Percentiles rank a stretch among this genome's conserved stretches.
Evolutionary conservation across 305 asterid genomes (phyloP).

Genomic region (Solanum hybrid): DNA sequence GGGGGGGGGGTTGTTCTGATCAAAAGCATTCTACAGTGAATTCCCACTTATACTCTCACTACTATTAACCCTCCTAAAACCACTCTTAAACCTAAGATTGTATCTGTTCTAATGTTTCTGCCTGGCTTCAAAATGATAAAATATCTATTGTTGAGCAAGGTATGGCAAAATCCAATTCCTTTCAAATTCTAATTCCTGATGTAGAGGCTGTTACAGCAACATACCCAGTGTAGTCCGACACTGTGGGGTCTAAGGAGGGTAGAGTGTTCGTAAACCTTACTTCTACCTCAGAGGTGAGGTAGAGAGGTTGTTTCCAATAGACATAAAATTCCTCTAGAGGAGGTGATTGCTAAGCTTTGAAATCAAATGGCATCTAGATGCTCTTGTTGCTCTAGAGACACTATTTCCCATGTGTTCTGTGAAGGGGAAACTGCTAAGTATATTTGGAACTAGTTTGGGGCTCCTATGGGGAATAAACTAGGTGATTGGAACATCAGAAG

Average conservation of each 20-base stretch:
- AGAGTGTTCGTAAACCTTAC: neutral
- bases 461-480: neutral
- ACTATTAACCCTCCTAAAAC: neutral
- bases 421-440: neutral
- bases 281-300: neutral
- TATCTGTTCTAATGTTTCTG: neutral
- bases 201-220: neutral
- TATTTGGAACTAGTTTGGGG: neutral
- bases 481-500: neutral
- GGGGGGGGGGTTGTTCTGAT: neutral
- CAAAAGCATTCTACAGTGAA: neutral
- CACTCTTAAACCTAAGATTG: neutral
- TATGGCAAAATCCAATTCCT: neutral
- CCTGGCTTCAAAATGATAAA: neutral
- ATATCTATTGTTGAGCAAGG: neutral
- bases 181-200: neutral
- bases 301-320: neutral
- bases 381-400: neutral
- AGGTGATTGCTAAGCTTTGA: neutral
- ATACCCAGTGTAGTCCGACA: neutral
- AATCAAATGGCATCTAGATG: neutral
- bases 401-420: neutral
- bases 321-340: neutral
- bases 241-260: neutral
- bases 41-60: neutral